Percentiles rank a stretch among this genome's conserved stretches.
Conservation (phyloP, 768 basidiomycete species). For the Trametes punicea region DNA sequence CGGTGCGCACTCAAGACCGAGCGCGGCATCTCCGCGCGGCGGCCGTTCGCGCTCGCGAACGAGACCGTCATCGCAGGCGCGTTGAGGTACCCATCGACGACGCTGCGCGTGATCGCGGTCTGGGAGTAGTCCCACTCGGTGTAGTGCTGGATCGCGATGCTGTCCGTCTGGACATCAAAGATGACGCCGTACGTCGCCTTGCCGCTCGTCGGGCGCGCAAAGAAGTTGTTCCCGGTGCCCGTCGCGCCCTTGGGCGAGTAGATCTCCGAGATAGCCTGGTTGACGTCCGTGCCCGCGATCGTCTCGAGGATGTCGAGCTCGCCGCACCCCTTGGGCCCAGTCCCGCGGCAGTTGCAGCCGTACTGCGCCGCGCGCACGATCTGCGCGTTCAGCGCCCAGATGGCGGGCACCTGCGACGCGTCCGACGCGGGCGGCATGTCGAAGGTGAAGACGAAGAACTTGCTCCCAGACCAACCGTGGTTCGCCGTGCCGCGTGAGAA, state of each 20-base stretch:
- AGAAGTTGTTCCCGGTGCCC: slow-evolving; percentile 24
- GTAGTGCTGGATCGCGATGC: slow-evolving; percentile 25
- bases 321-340: slow-evolving; percentile 26
- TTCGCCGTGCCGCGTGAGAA: slow-evolving; percentile 31
- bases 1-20: slow-evolving; percentile 18
- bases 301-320: slow-evolving; percentile 31
- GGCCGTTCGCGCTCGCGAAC: slow-evolving; percentile 14
- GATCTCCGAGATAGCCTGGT: slow-evolving; percentile 30
- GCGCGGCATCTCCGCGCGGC: slow-evolving; percentile 13
- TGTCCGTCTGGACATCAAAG: slow-evolving; percentile 29
- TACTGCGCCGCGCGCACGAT: slow-evolving; percentile 31
- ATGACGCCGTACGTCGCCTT: slow-evolving; percentile 22
- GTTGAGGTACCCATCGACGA: slow-evolving; percentile 27
- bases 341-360: slow-evolving; percentile 34
- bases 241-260: slow-evolving; percentile 32
- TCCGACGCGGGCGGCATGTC: slow-evolving; percentile 26
- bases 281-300: slow-evolving; percentile 19
- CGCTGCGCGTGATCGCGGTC: slow-evolving; percentile 22
- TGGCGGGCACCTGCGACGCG: slow-evolving; percentile 24
- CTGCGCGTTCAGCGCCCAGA: slow-evolving; percentile 31
- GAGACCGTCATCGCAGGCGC: slow-evolving; percentile 23
- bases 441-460: slow-evolving; percentile 29
- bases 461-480: slow-evolving; percentile 28
- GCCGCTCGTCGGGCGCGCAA: slow-evolving; percentile 24
- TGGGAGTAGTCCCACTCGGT: slow-evolving; percentile 27